Base-by-base conservation (phyloP, 768 basidiomycete genomes). In the Cyclocybe aegerita region DNA sequence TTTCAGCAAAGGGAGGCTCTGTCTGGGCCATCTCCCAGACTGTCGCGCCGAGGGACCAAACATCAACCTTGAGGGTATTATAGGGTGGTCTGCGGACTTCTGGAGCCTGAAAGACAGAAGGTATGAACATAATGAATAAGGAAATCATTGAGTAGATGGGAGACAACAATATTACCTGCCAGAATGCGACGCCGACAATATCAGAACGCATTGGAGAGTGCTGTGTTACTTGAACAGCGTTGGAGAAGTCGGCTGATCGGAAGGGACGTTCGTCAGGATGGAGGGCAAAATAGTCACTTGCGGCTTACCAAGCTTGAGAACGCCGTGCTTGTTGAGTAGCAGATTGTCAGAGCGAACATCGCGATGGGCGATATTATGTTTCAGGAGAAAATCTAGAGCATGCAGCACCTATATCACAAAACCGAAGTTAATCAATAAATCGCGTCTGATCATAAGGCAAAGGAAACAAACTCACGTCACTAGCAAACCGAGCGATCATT, bases 291-390 rank as follows among this genome's bases (percentile, higher is more conserved):
- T 30, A 32, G 14, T 7, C 3, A 41, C 31, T 9, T 39, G 35
- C 12, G 15, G 75, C 83, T 48, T 54, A 90, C 88, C 80, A 10
- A 93, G 72, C 67, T 93, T 93, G 52, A 93, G 72, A 7, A 88
- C 64, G 1, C 90, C 90, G 7, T 77, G 66, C 39, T 70, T 73
- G 47, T 88, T 89, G 48, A 93, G 69, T 36, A 93, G 70, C 46
- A 93, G 55, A 64, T 93, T 93, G 62, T 93, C 91, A 9, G 89
- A 90, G 16, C 91, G 82, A 41, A 93, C 75, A 65, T 93, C 91
- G 30, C 91, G 80, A 66, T 93, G 91, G 2, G 87, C 90, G 39
- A 93, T 86, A 29, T 77, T 71, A 44, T 83, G 77, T 34, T 68
- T 69, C 55, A 83, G 81, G 44, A 93, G 70, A 60, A 82, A 89